phyloP scores from a whole-genome alignment of 2,329 filamentous ascomycete species.

The Xylaria sp. region DNA sequence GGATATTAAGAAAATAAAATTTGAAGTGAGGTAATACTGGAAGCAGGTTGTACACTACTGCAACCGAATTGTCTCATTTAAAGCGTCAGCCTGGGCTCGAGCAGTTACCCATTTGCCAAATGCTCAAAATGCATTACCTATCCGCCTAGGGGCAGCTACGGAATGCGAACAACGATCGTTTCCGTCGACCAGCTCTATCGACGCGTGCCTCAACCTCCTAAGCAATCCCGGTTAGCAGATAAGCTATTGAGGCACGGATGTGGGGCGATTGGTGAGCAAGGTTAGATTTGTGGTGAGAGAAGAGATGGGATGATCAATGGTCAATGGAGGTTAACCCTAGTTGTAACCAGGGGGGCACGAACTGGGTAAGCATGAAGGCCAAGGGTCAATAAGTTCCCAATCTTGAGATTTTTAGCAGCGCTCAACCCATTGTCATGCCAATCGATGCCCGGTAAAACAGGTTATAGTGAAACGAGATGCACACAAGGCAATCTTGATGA shows the following conservation, averaged over 20 bases:
- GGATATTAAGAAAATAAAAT: slow-evolving; percentile 1
- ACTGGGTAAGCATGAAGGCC: slow-evolving; percentile 6
- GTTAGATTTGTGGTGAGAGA: slow-evolving; percentile 7
- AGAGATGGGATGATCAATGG: slow-evolving; percentile 13
- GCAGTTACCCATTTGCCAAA: background rate
- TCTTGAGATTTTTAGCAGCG: background rate
- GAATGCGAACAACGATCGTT: background rate
- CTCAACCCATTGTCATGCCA: background rate
- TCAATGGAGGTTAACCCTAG: background rate
- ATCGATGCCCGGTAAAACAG: slow-evolving; percentile 4
- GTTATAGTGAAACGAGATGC: slow-evolving; percentile 12
- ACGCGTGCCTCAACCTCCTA: slow-evolving; percentile 1
- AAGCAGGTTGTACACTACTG: background rate
- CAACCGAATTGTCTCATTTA: background rate
- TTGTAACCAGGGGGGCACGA: background rate
- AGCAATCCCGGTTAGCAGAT: slow-evolving; percentile 10
- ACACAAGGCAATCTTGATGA: slow-evolving; percentile 1
- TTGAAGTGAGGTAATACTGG: background rate
- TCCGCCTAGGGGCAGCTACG: background rate
- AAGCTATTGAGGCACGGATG: slow-evolving; percentile 6
- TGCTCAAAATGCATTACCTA: background rate
- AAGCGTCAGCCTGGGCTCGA: background rate
- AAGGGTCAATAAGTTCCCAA: background rate
- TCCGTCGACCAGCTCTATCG: slow-evolving; percentile 10
- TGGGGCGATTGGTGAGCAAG: slow-evolving; percentile 3